Percentiles rank a stretch among this genome's conserved stretches.
Evolutionary conservation across 495 filamentous ascomycete genomes (phyloP).

Genomic region (Usnea hakonensis): DNA sequence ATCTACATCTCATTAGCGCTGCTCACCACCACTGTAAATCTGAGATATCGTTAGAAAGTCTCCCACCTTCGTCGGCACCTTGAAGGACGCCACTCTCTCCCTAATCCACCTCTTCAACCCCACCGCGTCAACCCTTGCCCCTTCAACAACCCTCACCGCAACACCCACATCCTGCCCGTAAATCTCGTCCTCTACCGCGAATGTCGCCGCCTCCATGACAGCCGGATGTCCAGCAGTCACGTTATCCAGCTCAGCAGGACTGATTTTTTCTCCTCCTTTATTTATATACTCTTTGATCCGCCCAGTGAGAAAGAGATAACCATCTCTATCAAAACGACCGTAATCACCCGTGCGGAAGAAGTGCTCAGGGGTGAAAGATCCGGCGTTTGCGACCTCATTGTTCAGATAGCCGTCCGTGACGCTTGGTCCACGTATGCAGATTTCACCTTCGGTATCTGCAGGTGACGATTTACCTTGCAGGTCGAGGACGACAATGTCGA

Average conservation of each 20-base stretch:
- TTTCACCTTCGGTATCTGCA: not conserved
- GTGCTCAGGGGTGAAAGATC: not conserved
- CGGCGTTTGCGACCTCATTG: not conserved
- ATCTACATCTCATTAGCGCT: too few species aligned
- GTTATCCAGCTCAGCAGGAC: slow-evolving; percentile 74
- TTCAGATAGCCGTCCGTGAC: not conserved
- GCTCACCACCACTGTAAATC: too few species aligned
- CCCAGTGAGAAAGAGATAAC: slow-evolving; percentile 49
- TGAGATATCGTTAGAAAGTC: not conserved
- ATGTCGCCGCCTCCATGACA: slow-evolving; percentile 67
- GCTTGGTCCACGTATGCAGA: not conserved
- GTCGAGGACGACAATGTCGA: slow-evolving; percentile 36
- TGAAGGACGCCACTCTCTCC: slow-evolving; percentile 62
- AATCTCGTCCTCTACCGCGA: slow-evolving; percentile 63
- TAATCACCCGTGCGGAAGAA: not conserved
- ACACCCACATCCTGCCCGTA: slow-evolving; percentile 74
- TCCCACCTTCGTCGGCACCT: slow-evolving; percentile 67
- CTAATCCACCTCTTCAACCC: slow-evolving; percentile 56
- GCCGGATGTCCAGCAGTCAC: slow-evolving; percentile 55
- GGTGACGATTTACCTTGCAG: not conserved
- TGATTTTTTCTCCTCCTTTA: slow-evolving; percentile 72
- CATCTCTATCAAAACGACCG: not conserved
- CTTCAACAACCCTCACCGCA: slow-evolving; percentile 59
- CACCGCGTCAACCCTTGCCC: slow-evolving; percentile 30
- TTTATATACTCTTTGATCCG: slow-evolving; percentile 77